phyloP scores from a whole-genome alignment of 371 early-diverging fungal species.

The Mortierella sp. region DNA sequence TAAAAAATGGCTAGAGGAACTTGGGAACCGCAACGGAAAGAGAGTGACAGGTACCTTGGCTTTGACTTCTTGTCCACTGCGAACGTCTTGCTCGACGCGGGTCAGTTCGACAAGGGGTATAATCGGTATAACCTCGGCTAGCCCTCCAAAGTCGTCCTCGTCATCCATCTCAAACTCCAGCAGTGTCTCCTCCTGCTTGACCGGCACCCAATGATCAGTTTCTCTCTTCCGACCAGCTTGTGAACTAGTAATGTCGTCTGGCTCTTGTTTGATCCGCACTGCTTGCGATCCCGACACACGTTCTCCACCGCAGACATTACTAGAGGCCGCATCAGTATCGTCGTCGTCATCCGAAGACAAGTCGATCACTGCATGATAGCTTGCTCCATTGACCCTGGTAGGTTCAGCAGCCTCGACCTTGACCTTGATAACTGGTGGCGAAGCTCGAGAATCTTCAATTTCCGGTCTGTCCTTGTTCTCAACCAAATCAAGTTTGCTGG shows the following conservation, averaged over 20 bases:
- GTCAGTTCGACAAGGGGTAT: constrained; percentile 34
- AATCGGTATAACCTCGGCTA: constrained; percentile 1
- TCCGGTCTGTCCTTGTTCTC: not conserved
- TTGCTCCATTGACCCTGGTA: not conserved
- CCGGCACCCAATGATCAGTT: not conserved
- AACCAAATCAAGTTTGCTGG: not conserved
- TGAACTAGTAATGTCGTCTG: not conserved
- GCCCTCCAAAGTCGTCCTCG: constrained; percentile 35
- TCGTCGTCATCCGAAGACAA: constrained; percentile 40
- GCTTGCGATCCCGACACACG: not conserved
- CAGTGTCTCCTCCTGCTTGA: constrained; percentile 41
- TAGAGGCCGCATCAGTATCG: not conserved
- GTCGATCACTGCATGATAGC: constrained; percentile 27
- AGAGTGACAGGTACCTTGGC: constrained; percentile 24
- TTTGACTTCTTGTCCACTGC: constrained; percentile 23
- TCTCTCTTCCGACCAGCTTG: not conserved
- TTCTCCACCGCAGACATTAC: no score
- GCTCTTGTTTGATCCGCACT: constrained; percentile 3
- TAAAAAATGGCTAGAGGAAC: not conserved
- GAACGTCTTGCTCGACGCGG: constrained; percentile 16
- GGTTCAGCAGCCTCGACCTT: constrained; percentile 7
- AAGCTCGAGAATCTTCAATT: not conserved
- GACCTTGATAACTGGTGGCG: not conserved
- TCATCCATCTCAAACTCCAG: constrained; percentile 51
- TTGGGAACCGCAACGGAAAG: not conserved